Conservation (phyloP, 2,329 filamentous ascomycete genomes). For the Pyrenophora graminea region DNA sequence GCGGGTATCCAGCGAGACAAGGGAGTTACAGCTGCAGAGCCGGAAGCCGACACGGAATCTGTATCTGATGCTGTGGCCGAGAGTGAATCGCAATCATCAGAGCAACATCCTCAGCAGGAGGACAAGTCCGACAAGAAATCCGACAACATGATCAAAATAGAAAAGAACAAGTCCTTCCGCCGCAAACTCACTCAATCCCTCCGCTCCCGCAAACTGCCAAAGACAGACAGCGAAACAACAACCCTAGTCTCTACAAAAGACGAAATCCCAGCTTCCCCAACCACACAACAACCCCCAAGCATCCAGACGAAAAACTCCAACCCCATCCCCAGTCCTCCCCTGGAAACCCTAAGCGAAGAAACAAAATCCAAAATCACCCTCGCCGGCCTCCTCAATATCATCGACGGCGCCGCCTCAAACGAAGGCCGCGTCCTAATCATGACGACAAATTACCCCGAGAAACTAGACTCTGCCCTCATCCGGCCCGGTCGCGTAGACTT, state of each 20-base stretch:
- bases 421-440: constrained; percentile 56
- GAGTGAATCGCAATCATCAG: neutral
- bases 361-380: constrained; percentile 62
- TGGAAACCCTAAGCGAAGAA: too few relatives aligned
- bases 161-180: constrained; percentile 3
- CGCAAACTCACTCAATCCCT: neutral
- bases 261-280: neutral
- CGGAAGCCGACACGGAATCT: neutral
- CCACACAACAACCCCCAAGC: neutral
- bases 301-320: neutral
- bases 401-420: constrained; percentile 79
- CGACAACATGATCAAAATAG: neutral
- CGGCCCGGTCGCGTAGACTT: constrained; percentile 65
- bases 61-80: neutral
- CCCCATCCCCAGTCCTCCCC: neutral
- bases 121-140: neutral
- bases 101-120: neutral
- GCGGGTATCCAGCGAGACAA: constrained; percentile 49
- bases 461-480: constrained; percentile 58
- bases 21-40: neutral
- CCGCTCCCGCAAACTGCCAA: neutral
- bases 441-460: constrained; percentile 34
- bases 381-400: constrained; percentile 79
- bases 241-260: constrained; percentile 2
- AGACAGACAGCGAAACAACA: constrained; percentile 4